Base-by-base conservation (phyloP, 495 filamentous ascomycete genomes). In the Penicillium manginii region DNA sequence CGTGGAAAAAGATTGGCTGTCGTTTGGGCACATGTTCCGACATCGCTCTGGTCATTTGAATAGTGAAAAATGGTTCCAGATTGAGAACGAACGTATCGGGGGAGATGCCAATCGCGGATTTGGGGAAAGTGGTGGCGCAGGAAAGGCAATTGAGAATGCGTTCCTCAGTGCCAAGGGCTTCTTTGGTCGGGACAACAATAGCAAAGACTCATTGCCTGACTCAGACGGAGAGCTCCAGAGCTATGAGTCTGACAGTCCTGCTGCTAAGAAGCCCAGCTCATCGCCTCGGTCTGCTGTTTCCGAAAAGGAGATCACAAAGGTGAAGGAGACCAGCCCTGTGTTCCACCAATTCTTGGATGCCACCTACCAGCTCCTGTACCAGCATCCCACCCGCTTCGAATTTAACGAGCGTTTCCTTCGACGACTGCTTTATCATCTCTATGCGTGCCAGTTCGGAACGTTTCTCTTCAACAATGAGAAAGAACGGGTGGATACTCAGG, bases 291-390 rank as follows among this genome's bases (percentile, higher is more conserved):
- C 75, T 10, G 64, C 62, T 39, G 66, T 63, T 15, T 66, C 75
- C 1, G 84, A 87, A 50, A 83, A 84, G 57, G 73, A 77, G 56
- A 69, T 79, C n/a, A 88, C 84, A 9, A 88, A 86, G 60, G 78
- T 83, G 26, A 96, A 91, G 55, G 93, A 98, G 69, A 91, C 93
- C 2, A 92, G 89, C n/a, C 96, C 96, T 0, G 88, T 98, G 12
- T 98, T 99, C 75, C 96, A 99, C 65, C 96, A 99, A 69, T 99
- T 98, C 72, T 86, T 99, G 10, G 96, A 99, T 66, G 91, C 91
- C 18, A 92, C 91, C 4, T 98, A 93, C 61, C 96, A 99, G 63
- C 80, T 99, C 9, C 79, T 96, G 14, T 78, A 88, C 52, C 96
- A 98, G 63, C 78, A 96, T 62, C 93, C 94, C 0, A 91, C 86